Percentiles rank a stretch among this genome's conserved stretches.
phyloP scores from a whole-genome alignment of 176 grass and related monocot species.

The Lolium perenne region DNA sequence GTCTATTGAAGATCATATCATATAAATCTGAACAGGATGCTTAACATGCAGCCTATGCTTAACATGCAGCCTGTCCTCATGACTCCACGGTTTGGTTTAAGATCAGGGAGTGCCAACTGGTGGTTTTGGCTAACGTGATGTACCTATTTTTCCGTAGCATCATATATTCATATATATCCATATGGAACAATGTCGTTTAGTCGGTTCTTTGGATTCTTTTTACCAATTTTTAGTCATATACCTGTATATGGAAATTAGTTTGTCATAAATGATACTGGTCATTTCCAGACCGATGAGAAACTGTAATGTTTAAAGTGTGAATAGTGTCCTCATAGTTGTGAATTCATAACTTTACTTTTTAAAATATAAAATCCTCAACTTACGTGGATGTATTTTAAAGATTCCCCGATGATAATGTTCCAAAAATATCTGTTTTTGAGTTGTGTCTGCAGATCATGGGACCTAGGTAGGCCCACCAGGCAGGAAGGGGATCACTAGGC shows the following conservation, averaged over 20 bases:
- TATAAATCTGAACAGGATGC: not conserved
- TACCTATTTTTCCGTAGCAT: not conserved
- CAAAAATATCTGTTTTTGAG: too few species aligned
- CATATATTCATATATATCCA: not conserved
- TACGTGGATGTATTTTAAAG: too few species aligned
- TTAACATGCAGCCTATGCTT: not conserved
- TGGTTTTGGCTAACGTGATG: not conserved
- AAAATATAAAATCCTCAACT: too few species aligned
- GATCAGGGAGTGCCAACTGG: not conserved
- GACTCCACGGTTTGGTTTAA: not conserved
- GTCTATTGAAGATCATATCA: not conserved
- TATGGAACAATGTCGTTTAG: not conserved
- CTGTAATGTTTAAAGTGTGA: not conserved
- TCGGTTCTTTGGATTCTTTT: not conserved
- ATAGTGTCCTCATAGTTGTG: too few species aligned
- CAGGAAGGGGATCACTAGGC: too few species aligned
- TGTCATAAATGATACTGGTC: not conserved
- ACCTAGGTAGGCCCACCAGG: too few species aligned
- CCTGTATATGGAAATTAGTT: not conserved
- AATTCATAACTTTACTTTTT: too few species aligned
- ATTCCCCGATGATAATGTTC: too few species aligned
- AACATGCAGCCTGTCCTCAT: not conserved
- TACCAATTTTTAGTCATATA: not conserved
- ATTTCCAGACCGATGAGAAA: not conserved
- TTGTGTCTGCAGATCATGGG: too few species aligned